Percentiles rank a stretch among this genome's conserved stretches.
Evolutionary conservation across 108 stramenopile genomes (phyloP).

Genomic region (Pseudonitzschia multiseries): DNA sequence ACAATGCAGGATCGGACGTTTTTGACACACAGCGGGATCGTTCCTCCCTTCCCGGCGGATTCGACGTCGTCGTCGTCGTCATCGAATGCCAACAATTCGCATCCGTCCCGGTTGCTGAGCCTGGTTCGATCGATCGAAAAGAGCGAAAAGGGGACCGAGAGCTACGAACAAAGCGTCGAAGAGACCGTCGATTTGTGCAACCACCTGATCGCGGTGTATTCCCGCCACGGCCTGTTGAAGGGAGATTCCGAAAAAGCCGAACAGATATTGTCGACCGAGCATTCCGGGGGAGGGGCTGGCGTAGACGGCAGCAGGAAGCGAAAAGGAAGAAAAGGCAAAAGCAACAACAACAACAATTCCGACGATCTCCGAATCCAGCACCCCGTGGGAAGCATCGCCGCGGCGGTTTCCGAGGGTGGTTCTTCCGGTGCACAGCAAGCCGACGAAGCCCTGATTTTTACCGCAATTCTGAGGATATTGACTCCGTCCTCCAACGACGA

Average conservation of each 20-base stretch:
- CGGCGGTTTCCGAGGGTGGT: not conserved
- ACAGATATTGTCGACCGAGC: constrained; percentile 18
- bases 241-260: constrained; percentile 33
- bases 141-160: not conserved
- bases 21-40: constrained; percentile 11
- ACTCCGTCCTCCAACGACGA: not conserved
- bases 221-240: constrained; percentile 35
- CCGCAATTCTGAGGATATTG: constrained; percentile 35
- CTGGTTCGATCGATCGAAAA: constrained; percentile 32
- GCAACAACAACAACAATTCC: not conserved
- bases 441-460: constrained; percentile 32
- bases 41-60: constrained; percentile 28
- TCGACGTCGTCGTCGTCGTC: not conserved
- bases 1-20: not conserved
- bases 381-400: not conserved
- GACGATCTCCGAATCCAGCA: constrained; percentile 4
- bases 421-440: not conserved
- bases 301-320: constrained; percentile 1
- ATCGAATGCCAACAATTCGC: constrained; percentile 16
- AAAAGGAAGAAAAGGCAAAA: constrained; percentile 1
- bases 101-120: constrained; percentile 22
- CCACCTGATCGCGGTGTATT: constrained; percentile 33
- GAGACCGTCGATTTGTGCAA: constrained; percentile 32
- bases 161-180: constrained; percentile 17
- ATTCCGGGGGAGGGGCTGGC: not conserved